phyloP scores from a whole-genome alignment of 306 rosid genomes.

The Castanea sativa region DNA sequence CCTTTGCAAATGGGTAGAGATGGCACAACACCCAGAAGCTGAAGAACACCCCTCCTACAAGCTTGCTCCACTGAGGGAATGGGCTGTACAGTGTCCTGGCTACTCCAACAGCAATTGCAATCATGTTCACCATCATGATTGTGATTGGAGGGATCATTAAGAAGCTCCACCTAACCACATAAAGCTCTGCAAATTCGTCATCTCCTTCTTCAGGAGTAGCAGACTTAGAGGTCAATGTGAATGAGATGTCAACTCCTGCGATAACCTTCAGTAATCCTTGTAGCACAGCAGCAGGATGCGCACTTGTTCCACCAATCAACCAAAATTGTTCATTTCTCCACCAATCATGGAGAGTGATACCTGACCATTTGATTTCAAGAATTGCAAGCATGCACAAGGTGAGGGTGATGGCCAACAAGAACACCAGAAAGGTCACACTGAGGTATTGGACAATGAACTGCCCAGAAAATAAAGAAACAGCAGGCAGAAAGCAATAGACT shows the following conservation, averaged over 20 bases:
- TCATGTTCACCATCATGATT: conserved; percentile 77
- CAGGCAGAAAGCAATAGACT: conserved; percentile 79
- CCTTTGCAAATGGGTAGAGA: conserved; percentile 80
- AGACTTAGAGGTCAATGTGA: conserved; percentile 77
- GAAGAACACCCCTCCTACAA: conserved; percentile 83
- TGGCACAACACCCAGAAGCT: conserved; percentile 87
- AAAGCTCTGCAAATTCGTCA: conserved; percentile 77
- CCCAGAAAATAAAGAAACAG: conserved; percentile 72
- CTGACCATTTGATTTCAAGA: conserved; percentile 84
- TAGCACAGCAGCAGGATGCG: conserved; percentile 80
- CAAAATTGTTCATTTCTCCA: conserved; percentile 92
- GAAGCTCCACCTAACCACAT: conserved; percentile 81
- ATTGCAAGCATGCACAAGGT: conserved; percentile 74
- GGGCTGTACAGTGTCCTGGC: conserved; percentile 74
- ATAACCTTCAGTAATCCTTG: conserved; percentile 81
- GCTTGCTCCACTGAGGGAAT: conserved; percentile 81
- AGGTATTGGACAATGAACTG: conserved; percentile 76
- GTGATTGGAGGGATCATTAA: conserved; percentile 84
- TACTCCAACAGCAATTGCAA: conserved; percentile 75
- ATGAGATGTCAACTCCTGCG: conserved; percentile 85
- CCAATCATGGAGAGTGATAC: conserved; percentile 80
- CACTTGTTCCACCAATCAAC: conserved; percentile 88
- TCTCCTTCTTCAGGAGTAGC: conserved; percentile 74
- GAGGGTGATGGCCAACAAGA: conserved; percentile 67
- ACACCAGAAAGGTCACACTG: conserved; percentile 56